Conservation (phyloP, 2,329 filamentous ascomycete species). For the Diaporthe helianthi region DNA sequence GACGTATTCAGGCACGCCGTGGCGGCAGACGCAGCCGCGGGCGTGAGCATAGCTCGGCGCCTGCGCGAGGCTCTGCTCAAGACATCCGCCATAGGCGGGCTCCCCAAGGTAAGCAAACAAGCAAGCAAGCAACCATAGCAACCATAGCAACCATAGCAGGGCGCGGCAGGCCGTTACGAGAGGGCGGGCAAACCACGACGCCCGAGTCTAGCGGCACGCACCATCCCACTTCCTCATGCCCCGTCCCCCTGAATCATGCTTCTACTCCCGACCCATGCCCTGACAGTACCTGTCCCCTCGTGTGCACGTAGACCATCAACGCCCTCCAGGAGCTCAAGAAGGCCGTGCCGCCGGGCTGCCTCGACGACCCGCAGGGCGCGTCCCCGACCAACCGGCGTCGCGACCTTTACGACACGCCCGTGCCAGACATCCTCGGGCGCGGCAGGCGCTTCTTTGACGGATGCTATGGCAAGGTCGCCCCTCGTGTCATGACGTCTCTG, state of each 20-base stretch:
- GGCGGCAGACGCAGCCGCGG: constrained; percentile 40
- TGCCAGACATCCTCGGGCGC: constrained; percentile 48
- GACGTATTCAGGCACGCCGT: constrained; percentile 53
- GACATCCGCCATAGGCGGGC: constrained; percentile 53
- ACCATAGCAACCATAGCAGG: background rate
- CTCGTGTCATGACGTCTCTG: constrained; percentile 56
- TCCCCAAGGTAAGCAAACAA: constrained; percentile 53
- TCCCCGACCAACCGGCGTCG: constrained; percentile 49
- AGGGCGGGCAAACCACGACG: constrained; percentile 7
- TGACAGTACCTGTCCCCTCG: background rate
- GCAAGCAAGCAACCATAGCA: too few species aligned
- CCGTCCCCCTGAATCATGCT: background rate
- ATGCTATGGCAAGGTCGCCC: constrained; percentile 58
- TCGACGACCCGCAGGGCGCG: constrained; percentile 46
- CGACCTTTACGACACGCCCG: constrained; percentile 49
- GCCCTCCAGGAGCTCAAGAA: constrained; percentile 53
- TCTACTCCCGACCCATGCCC: background rate
- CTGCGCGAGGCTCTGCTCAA: constrained; percentile 59
- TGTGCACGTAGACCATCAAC: constrained; percentile 51
- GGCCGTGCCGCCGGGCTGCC: constrained; percentile 49
- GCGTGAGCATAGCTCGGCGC: constrained; percentile 51
- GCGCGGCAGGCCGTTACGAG: background rate
- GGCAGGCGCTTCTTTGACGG: constrained; percentile 55
- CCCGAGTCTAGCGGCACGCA: constrained; percentile 17
- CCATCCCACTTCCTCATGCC: background rate